Base-by-base conservation (phyloP, 441 rosid species). In the Jatropha podagrica region DNA sequence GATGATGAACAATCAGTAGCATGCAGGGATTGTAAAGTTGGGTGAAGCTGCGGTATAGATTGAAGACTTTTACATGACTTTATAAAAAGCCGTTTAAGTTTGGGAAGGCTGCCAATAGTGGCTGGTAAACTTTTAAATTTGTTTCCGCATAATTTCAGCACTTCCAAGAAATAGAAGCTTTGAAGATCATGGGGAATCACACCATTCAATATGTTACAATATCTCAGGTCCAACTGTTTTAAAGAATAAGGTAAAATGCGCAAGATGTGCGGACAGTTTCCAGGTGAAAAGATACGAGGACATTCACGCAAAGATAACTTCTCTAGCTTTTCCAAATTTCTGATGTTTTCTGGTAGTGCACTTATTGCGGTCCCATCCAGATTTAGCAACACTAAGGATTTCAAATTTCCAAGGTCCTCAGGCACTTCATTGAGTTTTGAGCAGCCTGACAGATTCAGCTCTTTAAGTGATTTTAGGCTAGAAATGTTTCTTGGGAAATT, bases 301-400 rank as follows among this genome's bases (percentile, higher is more conserved):
- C 78, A 75, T 18, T 62, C 73, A 42, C 72, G 4, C 59, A 76
- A 6, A 38, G 74, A 76, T 15, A 76, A 60, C 2, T 7, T 48
- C 48, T 69, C 17, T 12, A 76, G 68, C 14, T 59, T 10, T 42
- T 60, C 15, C 40, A 76, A 32, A 32, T 68, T 61, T 18, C 27
- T 46, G 46, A 69, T 75, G 14, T 12, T 75, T 42, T 75, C 51
- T 18, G 78, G 66, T 13, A 68, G 67, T 6, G 68, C 68, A 10
- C 67, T 68, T 67, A 75, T 58, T 58, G 78, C 67, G 59, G 78
- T 75, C 46, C 55, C 60, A 27, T 75, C 66, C n/a, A 64, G 73
- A 48, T 67, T 46, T 38, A 75, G 73, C 23, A 52, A 41, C 65
- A 74, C 71, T 62, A 74, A 56, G 40, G 77, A 65, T 40, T 74